Evolutionary conservation across 441 rosid species (phyloP), one percentile per base, ranked within the genome.

Genomic region (Croton setiger): DNA sequence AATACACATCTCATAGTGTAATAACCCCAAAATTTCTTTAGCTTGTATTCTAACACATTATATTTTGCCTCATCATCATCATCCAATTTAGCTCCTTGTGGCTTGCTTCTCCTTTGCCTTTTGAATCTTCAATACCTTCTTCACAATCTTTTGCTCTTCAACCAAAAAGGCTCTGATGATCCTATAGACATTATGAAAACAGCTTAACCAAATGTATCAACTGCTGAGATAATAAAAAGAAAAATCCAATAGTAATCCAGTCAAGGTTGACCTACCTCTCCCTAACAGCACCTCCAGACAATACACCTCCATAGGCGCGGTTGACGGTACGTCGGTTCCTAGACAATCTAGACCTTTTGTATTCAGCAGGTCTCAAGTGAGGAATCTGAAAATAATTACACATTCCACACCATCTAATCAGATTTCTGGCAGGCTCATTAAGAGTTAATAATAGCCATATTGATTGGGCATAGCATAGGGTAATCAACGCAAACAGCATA

Each of bases 121-220:
- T 64, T 91, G 97, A 67, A 91, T 88, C 85, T 91, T 91, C 88
- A 88, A 73, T 3, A 91, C 89, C 85, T 91, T 91, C 88, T 91
- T 87, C 74, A 87, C 94, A 67, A 91, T 88, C 84, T 92, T 92
- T 69, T 92, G 98, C 80, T 92, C 98, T 76, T 90, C 98, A 2
- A 92, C 92, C 80, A 90, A 78, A 80, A 92, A 90, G 14, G 96
- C 98, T 8, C 95, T 85, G 45, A 92, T 87, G 11, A 92, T 90
- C 88, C 98, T 92, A 66, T 21, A 68, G 20, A 18, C 10, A 33
- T 3, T 52, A 27, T 18, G 11, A 5, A 60, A 51, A 43, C 13
- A 18, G 21, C n/a, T 23, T 56, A 41, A 36, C 14, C 20, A 69
- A 21, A 7, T 17, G 23, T 37, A 61, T 31, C 20, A 47, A 21